A percentile compares a stretch with the other conserved stretches of the same genome.
Evolutionary conservation across 2,329 filamentous ascomycete genomes (phyloP).

Genomic region (Fusarium odoratissimum): DNA sequence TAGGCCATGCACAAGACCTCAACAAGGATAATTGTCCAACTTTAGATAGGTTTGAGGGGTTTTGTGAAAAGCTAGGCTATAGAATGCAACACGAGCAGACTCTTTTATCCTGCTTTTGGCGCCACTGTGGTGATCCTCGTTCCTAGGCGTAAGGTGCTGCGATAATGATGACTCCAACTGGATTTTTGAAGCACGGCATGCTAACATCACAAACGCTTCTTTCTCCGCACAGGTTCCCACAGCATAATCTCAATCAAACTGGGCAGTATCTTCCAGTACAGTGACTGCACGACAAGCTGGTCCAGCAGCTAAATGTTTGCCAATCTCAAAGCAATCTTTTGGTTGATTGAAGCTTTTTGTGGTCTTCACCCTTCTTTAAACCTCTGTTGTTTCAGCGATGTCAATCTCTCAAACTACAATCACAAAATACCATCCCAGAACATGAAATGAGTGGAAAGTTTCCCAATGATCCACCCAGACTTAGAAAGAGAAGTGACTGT

Average conservation of each 20-base stretch:
- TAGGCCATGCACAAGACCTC: neutral
- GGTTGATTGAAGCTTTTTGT: fast-evolving
- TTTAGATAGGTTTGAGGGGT: fast-evolving
- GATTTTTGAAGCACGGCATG: neutral
- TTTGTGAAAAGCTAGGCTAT: neutral
- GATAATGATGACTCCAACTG: neutral
- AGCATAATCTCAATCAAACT: neutral
- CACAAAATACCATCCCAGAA: neutral
- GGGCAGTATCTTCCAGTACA: neutral
- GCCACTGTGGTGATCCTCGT: too few species aligned
- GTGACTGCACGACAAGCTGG: neutral
- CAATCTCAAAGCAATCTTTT: neutral
- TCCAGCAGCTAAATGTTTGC: fast-evolving
- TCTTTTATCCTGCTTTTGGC: neutral
- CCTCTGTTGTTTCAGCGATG: fast-evolving
- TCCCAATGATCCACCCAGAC: fast-evolving
- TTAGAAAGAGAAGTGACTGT: fast-evolving
- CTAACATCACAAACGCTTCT: neutral
- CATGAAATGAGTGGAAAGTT: fast-evolving
- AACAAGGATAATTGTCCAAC: neutral
- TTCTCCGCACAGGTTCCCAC: neutral
- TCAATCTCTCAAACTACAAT: neutral
- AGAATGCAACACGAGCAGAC: neutral
- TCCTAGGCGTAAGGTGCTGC: too few species aligned
- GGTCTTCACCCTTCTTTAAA: too few species aligned